Evolutionary conservation across 129 eudicot genomes (phyloP).

Genomic region (Chrysanthemum makinoi): DNA sequence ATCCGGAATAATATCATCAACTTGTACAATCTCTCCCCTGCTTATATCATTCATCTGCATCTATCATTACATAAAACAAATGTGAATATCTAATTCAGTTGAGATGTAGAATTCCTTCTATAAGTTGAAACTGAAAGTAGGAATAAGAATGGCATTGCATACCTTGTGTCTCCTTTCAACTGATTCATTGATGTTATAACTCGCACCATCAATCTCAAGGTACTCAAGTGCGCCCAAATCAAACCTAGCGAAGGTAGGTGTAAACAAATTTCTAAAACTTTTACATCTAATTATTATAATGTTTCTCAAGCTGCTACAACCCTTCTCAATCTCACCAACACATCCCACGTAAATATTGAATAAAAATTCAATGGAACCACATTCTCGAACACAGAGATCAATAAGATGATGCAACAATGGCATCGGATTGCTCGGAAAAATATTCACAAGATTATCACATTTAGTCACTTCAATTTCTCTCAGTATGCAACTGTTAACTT

Average conservation of each 20-base stretch:
- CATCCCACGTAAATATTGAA: not conserved
- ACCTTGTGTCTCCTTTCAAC: not conserved
- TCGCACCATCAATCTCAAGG: accelerated
- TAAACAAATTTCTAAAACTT: too few relatives aligned
- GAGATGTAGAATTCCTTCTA: too few relatives aligned
- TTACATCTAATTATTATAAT: too few relatives aligned
- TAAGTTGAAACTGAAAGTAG: too few relatives aligned
- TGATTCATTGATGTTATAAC: too few relatives aligned
- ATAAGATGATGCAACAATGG: not conserved
- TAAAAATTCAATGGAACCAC: constrained; percentile 3
- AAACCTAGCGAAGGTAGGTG: too few relatives aligned
- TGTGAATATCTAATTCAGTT: too few relatives aligned
- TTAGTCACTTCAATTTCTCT: accelerated
- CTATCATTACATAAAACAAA: too few relatives aligned
- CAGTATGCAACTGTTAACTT: not conserved
- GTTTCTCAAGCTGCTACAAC: not conserved
- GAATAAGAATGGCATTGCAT: not conserved
- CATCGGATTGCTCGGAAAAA: constrained; percentile 9
- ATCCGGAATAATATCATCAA: too few relatives aligned
- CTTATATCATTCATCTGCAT: too few relatives aligned
- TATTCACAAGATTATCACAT: constrained; percentile 13
- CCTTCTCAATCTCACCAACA: not conserved
- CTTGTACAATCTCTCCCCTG: too few relatives aligned
- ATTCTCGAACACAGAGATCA: not conserved
- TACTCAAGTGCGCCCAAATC: not conserved